Evolutionary conservation across 83 land plant genomes (phyloP), one percentile per base, ranked within the genome.

Genomic region (Diphasiastrum complanatum): DNA sequence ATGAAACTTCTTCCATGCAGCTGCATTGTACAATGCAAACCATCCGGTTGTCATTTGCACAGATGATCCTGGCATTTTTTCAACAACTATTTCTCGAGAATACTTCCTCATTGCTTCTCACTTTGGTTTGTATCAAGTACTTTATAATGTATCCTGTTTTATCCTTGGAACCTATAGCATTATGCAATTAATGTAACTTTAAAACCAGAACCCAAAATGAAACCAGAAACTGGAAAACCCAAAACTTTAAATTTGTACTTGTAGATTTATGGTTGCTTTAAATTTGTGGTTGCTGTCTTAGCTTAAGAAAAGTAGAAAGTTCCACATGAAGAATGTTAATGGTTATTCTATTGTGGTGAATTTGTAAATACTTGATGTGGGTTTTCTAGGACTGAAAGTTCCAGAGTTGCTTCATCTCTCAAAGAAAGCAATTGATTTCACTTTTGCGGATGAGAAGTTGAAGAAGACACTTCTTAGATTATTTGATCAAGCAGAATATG

Each of bases 11-110:
- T 45, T 10, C 34, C 28, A 26, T 63, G 68, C 79, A 87, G 95
- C 58, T 81, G 79, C 72, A 56, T 65, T 92, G 3, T 85, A 91
- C 74, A 69, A 78, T 16, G 82, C 61, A 58, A 76, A 83, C 16
- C 95, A 92, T 70, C 98, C 98, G 1, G 22, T 88, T 51, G 71
- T 75, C 60, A 62, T 92, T 27, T 92, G 97, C 78, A 92, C 98
- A 3, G 98, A 92, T 74, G 98, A 92, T 71, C 47, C 81, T 4
- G 96, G 95, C 0, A 72, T 92, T 24, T 88, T 88, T 71, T 78
- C 91, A 0, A 91, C 95, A 23, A 80, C 65, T 25, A 69, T 87
- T 22, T 84, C 95, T 4, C 66, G 67, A 5, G 97, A 91, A 47
- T 84, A 87, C 47, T 61, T 47, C 43, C 72, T 87, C 32, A 87